These are phyloP conservation scores for Talaromyces atroroseus DNA, from an alignment of 2,329 filamentous ascomycete species.

Conservation along the genomic window DNA sequence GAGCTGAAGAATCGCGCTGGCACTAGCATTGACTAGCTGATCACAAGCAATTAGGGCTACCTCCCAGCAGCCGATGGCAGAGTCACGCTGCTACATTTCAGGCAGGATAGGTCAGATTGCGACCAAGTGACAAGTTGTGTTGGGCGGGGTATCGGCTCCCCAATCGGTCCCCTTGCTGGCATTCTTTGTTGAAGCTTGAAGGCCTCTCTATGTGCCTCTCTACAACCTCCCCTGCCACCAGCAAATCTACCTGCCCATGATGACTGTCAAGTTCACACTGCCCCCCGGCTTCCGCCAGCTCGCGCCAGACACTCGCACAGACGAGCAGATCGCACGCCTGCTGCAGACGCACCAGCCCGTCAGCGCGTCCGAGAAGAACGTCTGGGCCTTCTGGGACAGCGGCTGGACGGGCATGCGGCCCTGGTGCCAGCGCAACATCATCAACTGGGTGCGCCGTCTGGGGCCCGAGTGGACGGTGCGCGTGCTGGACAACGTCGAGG, in stretches of 20 bases:
- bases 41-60: no score
- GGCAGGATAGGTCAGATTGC: no score
- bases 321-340: neutral
- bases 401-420: conserved; percentile 30
- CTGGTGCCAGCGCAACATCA: conserved; percentile 39
- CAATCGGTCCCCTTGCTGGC: no score
- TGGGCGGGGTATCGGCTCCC: no score
- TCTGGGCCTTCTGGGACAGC: conserved; percentile 39
- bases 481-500: conserved; percentile 33
- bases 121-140: no score
- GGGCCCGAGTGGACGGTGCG: conserved; percentile 15
- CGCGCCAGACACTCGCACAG: neutral
- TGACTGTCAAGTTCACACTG: neutral
- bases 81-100: no score
- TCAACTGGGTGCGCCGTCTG: conserved; percentile 36
- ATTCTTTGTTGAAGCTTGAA: no score
- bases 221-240: no score
- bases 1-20: no score
- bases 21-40: no score
- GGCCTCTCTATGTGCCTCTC: no score
- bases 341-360: conserved; percentile 18
- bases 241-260: neutral
- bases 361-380: conserved; percentile 33
- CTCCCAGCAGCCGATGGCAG: no score
- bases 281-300: neutral